Base-by-base conservation (phyloP, 306 rosid genomes). In the Vicia faba region DNA sequence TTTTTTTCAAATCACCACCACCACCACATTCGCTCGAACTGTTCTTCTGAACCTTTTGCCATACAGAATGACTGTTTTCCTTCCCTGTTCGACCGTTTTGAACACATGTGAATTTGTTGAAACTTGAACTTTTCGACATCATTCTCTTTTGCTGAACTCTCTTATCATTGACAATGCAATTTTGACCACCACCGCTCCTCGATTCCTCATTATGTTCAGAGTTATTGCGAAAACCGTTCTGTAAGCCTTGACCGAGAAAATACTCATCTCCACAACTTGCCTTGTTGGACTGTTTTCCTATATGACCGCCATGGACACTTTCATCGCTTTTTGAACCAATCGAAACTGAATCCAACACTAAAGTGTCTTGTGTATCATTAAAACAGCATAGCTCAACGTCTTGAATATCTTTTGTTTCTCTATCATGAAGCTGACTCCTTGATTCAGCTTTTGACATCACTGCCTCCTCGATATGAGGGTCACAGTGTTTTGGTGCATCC, bases 31-130 rank as follows among this genome's bases (percentile, higher is more conserved):
- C 88, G 54, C 71, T 70, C 54, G 76, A 62, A 19, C 56, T 67
- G 26, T 80, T 78, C 79, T 70, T 88, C 82, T 88, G 88, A 74
- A 91, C 97, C 82, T 83, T 91, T 74, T 91, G 85, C 97, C 97
- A 91, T 29, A 91, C 79, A 13, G 97, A 78, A 75, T 80, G 89
- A 57, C 70, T 78, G 66, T 75, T 86, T 83, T 78, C 96, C 81
- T 86, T 91, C 73, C 89, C 85, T 2, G 77, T 26, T 71, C 82
- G 85, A 69, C 78, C 75, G 51, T 81, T 83, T 45, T 51, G 63
- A 74, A 66, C 41, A 28, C 75, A 73, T 51, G 83, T 81, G 81
- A 48, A 80, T 68, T 75, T 86, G 39, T 67, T 61, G 65, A 72
- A 79, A 82, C 78, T 79, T 53, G 81, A 79, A 78, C 78, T 80